Evolutionary conservation across 768 basidiomycete species (phyloP).

Genomic region (Hemileccinum rubropunctum): DNA sequence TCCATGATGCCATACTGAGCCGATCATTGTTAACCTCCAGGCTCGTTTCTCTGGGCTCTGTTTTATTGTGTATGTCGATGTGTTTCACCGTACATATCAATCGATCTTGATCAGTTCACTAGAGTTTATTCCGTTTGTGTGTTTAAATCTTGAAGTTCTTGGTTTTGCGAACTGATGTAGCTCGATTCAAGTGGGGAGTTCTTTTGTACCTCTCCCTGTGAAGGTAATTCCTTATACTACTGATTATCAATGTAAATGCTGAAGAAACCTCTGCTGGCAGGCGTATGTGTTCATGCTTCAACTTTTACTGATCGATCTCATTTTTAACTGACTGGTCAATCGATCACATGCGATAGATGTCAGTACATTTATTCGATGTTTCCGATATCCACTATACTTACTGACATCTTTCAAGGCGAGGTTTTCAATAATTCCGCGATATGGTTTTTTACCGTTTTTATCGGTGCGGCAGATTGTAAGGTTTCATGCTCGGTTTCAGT

Average conservation of each 20-base stretch:
- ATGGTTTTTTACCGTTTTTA: too few relatives aligned
- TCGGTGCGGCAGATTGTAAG: too few relatives aligned
- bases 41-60: background rate
- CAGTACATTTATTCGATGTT: too few relatives aligned
- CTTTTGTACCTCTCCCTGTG: background rate
- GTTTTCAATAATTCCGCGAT: too few relatives aligned
- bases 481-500: too few relatives aligned
- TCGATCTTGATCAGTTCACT: background rate
- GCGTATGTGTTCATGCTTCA: background rate
- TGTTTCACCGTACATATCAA: background rate
- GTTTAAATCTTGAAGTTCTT: background rate
- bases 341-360: background rate
- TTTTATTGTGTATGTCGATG: background rate
- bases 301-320: background rate
- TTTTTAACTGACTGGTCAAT: background rate
- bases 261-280: background rate
- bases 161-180: background rate
- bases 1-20: background rate
- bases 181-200: background rate
- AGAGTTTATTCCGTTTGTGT: background rate
- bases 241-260: background rate
- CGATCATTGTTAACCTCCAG: background rate
- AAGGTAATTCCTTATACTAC: background rate
- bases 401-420: too few relatives aligned
- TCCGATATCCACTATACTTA: too few relatives aligned